phyloP scores from a whole-genome alignment of 176 grass and related monocot genomes.

The Typha latifolia region DNA sequence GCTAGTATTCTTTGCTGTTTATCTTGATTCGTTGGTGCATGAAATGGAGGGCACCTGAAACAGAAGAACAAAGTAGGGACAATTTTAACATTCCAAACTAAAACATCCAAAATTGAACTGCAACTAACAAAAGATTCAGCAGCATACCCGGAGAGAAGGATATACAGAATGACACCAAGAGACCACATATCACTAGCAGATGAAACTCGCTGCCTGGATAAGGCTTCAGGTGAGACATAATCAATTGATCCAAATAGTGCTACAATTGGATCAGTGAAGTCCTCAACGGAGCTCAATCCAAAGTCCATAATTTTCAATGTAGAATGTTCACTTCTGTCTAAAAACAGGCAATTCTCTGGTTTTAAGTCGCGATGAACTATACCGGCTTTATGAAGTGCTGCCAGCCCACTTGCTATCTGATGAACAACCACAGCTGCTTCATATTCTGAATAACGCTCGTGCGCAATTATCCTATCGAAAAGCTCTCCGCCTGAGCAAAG shows the following conservation, averaged over 20 bases:
- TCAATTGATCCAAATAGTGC: slow-evolving; percentile 56
- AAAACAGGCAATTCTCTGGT: slow-evolving; percentile 64
- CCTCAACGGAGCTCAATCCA: slow-evolving; percentile 57
- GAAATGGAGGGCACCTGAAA: slow-evolving; percentile 60
- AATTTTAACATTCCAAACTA: background rate
- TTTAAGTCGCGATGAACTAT: slow-evolving; percentile 60
- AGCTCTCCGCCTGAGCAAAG: slow-evolving; percentile 52
- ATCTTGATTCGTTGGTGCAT: slow-evolving; percentile 54
- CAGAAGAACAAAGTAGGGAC: background rate
- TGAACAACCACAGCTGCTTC: slow-evolving; percentile 34
- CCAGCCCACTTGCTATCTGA: slow-evolving; percentile 50
- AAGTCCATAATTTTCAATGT: slow-evolving; percentile 67
- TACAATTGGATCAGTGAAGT: slow-evolving; percentile 51
- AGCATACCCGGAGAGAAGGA: slow-evolving; percentile 64
- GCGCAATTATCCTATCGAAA: slow-evolving; percentile 48
- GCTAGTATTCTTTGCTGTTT: slow-evolving; percentile 53
- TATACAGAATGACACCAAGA: slow-evolving; percentile 65
- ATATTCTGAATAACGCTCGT: slow-evolving; percentile 38
- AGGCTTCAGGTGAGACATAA: slow-evolving; percentile 67
- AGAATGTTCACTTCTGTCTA: slow-evolving; percentile 28
- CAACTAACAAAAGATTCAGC: background rate
- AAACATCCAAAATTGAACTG: slow-evolving; percentile 7
- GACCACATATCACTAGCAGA: slow-evolving; percentile 72
- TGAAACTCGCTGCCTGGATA: slow-evolving; percentile 42
- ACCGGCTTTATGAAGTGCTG: slow-evolving; percentile 47